Evolutionary conservation across 2,329 filamentous ascomycete species (phyloP).

Genomic region (Ambrosiella cleistominuta): DNA sequence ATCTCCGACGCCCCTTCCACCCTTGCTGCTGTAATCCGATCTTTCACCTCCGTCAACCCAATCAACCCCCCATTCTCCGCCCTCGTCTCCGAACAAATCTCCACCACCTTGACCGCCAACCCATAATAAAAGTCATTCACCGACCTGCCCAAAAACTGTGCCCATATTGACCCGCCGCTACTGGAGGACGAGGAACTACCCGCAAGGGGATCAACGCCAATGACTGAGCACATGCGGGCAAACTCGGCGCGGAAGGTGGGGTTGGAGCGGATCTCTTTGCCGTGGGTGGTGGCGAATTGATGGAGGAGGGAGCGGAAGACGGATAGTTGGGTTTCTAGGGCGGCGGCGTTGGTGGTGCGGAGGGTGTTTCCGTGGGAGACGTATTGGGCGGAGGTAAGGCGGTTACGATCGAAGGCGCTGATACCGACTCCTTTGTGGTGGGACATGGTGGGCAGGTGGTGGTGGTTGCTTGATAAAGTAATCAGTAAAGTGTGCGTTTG

Average conservation of each 20-base stretch:
- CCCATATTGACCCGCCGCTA: slow-evolving; percentile 59
- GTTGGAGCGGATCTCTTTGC: slow-evolving; percentile 88
- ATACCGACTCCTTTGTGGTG: slow-evolving; percentile 72
- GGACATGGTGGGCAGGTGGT: slow-evolving; percentile 27
- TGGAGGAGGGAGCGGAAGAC: slow-evolving; percentile 92
- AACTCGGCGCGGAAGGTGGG: slow-evolving; percentile 93
- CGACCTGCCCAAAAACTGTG: slow-evolving; percentile 73
- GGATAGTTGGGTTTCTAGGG: slow-evolving; percentile 79
- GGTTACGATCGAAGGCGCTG: slow-evolving; percentile 72
- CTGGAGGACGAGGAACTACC: slow-evolving; percentile 21
- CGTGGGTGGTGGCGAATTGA: slow-evolving; percentile 88
- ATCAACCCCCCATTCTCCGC: slow-evolving; percentile 87
- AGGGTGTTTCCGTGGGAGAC: slow-evolving; percentile 76
- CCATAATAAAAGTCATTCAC: slow-evolving; percentile 99
- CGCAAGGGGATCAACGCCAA: slow-evolving; percentile 86
- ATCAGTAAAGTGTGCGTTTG: background rate
- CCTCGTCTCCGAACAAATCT: slow-evolving; percentile 73
- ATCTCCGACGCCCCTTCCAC: slow-evolving; percentile 65
- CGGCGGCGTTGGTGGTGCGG: slow-evolving; percentile 67
- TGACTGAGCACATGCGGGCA: slow-evolving; percentile 93
- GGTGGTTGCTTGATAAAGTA: background rate
- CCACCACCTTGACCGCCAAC: slow-evolving; percentile 85
- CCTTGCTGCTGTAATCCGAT: slow-evolving; percentile 53
- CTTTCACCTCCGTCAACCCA: slow-evolving; percentile 61
- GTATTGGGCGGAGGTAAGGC: slow-evolving; percentile 74